Percentiles rank a stretch among this genome's conserved stretches.
These are phyloP conservation scores for Staphylotrichum tortipilum DNA, from an alignment of 495 filamentous ascomycete genomes.

Conservation along the genomic window DNA sequence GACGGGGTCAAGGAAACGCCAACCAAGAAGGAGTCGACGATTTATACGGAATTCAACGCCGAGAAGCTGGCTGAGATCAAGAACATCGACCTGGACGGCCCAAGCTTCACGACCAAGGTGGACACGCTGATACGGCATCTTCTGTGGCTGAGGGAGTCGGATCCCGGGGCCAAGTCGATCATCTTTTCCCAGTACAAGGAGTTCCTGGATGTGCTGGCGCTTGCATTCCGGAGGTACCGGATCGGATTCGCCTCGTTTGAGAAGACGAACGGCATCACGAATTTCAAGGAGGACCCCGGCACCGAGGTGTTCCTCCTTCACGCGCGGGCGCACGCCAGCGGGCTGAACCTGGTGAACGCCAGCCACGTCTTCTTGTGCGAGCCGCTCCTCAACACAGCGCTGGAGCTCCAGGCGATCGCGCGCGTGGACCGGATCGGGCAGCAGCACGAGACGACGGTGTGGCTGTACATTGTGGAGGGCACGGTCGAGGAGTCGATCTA, in stretches of 20 bases:
- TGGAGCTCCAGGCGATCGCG: conserved; percentile 89
- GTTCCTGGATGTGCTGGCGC: conserved; percentile 66
- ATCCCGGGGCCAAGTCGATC: conserved; percentile 82
- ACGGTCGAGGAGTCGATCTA: conserved; percentile 90
- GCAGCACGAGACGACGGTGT: conserved; percentile 77
- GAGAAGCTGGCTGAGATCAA: conserved; percentile 70
- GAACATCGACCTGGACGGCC: conserved; percentile 61
- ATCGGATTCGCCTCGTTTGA: conserved; percentile 67
- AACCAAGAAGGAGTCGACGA: conserved; percentile 30
- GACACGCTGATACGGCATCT: conserved; percentile 76
- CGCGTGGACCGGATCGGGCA: conserved; percentile 93
- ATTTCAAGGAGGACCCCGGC: conserved; percentile 65
- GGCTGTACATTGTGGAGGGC: conserved; percentile 82
- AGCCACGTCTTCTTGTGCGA: conserved; percentile 94
- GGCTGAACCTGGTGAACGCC: conserved; percentile 83
- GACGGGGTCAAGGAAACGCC: not conserved
- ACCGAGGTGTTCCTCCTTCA: conserved; percentile 83
- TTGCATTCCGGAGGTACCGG: conserved; percentile 55
- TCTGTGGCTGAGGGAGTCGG: conserved; percentile 71
- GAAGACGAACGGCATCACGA: conserved; percentile 51
- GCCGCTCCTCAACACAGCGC: conserved; percentile 81
- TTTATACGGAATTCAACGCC: conserved; percentile 70
- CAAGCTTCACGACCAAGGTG: conserved; percentile 79
- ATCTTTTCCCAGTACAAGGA: conserved; percentile 76
- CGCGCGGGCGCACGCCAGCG: conserved; percentile 77